Evolutionary conservation across 2,329 filamentous ascomycete genomes (phyloP).

Genomic region (Penicillium sp.): DNA sequence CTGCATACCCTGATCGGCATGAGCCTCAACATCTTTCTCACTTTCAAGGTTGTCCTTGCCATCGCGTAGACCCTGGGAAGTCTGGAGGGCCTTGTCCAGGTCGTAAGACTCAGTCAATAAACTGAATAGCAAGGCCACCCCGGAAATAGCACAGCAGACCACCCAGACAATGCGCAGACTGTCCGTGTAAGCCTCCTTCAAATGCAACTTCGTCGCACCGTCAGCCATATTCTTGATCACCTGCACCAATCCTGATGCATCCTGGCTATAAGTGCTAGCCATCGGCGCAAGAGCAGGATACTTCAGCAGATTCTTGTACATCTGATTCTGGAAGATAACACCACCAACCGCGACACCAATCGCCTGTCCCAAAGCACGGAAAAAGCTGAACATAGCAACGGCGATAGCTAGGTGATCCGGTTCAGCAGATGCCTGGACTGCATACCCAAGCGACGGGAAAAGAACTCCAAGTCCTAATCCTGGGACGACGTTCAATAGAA

Average conservation of each 20-base stretch:
- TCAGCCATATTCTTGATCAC: conserved; percentile 57
- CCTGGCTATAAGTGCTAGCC: conserved; percentile 54
- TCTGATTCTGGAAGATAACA: conserved; percentile 68
- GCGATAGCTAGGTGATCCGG: conserved; percentile 61
- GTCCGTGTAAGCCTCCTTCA: conserved; percentile 57
- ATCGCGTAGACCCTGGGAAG: conserved; percentile 23
- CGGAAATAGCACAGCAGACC: conserved; percentile 56
- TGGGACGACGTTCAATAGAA: conserved; percentile 61
- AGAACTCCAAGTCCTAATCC: conserved; percentile 65
- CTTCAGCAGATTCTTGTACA: conserved; percentile 52
- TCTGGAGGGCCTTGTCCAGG: conserved; percentile 42
- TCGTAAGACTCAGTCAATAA: conserved; percentile 54
- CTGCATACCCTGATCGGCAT: not conserved
- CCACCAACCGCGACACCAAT: conserved; percentile 67
- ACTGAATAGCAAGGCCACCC: conserved; percentile 52
- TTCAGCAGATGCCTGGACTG: conserved; percentile 62
- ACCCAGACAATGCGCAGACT: conserved; percentile 58
- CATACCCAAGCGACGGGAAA: conserved; percentile 63
- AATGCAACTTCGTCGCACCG: conserved; percentile 40
- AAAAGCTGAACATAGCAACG: conserved; percentile 66
- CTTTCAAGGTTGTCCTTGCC: conserved; percentile 1
- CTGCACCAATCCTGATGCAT: conserved; percentile 60
- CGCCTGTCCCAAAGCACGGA: conserved; percentile 64
- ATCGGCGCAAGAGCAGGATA: conserved; percentile 51
- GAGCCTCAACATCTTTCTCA: conserved; percentile 20